Evolutionary conservation across 2,329 filamentous ascomycete genomes (phyloP), one percentile per base, ranked within the genome.

Genomic region (Ceratocystis cacaofunesta): DNA sequence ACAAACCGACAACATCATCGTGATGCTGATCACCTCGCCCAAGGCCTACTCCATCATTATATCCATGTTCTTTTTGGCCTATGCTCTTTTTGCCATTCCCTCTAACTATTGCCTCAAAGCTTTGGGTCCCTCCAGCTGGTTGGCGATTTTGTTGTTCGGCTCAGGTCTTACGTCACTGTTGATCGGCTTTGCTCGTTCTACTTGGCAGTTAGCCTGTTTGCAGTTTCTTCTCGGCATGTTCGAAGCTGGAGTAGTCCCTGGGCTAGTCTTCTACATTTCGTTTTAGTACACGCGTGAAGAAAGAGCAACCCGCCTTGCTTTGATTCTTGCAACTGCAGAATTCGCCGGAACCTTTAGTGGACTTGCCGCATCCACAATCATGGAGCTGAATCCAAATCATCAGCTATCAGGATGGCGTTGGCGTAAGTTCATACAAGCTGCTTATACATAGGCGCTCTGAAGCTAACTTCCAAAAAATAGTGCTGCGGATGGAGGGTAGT

Each of bases 251-350:
- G 74, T 90, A 1, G 89, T 89, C 68, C 85, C 85, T 0, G 85
- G 85, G 0, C 74, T 89, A 69, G 81, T 84, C 0, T 76, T 84
- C 73, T 89, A 89, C 69, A 76, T 91, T 61, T 90, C 87, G 0
- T 83, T 89, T 68, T 90, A 88, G 80, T 91, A 91, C 73, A 84
- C 81, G 57, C 82, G 84, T 69, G 80, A 83, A 19, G 87, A 91
- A 74, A 80, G 88, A 2, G 87, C 85, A 25, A 75, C 89, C n/a
- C 80, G 74, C 3, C 84, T 90, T 1, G 86, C 86, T 1, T 85
- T 88, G 67, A 81, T 91, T 1, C 85, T 90, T 66, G 82, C 85
- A 17, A 83, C 79, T 17, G 84, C 86, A 0, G 87, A 88, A 0
- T 77, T 90, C 0, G 85, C 86, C 0, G 87, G 88, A 5, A 87